Evolutionary conservation across 2,329 filamentous ascomycete genomes (phyloP), one percentile per base, ranked within the genome.

Genomic region (Botryotinia convoluta): DNA sequence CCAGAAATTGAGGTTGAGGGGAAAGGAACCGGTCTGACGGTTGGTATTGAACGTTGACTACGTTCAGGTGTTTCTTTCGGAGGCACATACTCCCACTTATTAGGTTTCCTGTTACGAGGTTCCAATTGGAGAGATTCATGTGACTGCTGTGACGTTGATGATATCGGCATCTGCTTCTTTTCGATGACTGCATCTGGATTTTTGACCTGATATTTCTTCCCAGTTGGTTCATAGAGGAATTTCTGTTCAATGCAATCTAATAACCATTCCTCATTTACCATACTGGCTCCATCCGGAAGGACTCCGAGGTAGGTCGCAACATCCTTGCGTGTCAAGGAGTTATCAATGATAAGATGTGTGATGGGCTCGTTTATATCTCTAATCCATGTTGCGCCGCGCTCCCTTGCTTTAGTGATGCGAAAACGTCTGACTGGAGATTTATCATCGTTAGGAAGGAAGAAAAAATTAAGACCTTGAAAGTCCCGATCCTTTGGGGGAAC

Each of bases 371-470:
- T 81, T 79, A 91, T 88, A 0, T 85, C 82, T 69, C 86, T 86
- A 42, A 89, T 87, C 90, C 94, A 96, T 1, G 81, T 83, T 1
- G 92, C 95, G 61, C 95, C 95, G 80, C 90, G 90, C 78, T 94
- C 90, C 69, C 89, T 87, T 0, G 92, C 91, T 80, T 91, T 94
- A 44, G 87, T 87, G 70, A 98, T 97, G 6, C 93, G 90, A 73
- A 90, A 82, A 72, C 88, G 88, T 57, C 95, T 88, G 12, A 88
- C 85, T 18, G 88, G 87, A 45, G 91, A 88, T 64, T 92, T 87
- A 75, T 95, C 91, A 76, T 94, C 89, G 76, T 96, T 92, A 0
- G 94, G 95, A 9, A 97, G 89, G 80, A 96, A 97, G 82, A 89
- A 93, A 76, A 94, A 91, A 0, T 83, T 81, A n/a, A 92, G 81